Evolutionary conservation across 495 filamentous ascomycete genomes (phyloP).

Genomic region (Xylaria curta): DNA sequence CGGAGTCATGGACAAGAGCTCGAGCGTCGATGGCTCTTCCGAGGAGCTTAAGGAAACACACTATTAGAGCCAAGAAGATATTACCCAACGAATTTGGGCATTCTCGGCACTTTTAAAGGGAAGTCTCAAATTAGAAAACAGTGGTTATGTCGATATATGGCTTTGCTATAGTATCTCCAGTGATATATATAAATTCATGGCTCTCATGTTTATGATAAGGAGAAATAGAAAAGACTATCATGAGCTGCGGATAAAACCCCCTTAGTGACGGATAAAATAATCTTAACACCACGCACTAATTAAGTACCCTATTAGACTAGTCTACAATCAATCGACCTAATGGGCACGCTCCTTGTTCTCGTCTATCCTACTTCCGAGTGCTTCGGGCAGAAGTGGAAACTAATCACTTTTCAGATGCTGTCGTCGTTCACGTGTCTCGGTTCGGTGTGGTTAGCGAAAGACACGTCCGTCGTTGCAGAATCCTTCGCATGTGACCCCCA

Average conservation of each 20-base stretch:
- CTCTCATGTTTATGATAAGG: not conserved
- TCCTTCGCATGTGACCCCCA: not conserved
- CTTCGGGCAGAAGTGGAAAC: not conserved
- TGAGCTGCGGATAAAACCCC: not conserved
- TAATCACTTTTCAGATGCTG: not conserved
- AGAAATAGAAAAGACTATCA: not conserved
- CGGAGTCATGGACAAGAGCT: not conserved
- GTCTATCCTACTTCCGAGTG: not conserved
- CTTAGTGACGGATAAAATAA: not conserved
- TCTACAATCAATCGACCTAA: not conserved
- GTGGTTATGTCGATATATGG: not conserved
- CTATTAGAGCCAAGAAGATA: not conserved
- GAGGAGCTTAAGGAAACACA: not conserved
- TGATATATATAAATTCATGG: not conserved
- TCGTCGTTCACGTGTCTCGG: not conserved
- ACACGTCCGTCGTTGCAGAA: not conserved
- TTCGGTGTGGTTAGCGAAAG: not conserved
- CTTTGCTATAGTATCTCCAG: not conserved
- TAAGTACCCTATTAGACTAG: not conserved
- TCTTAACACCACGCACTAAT: not conserved
- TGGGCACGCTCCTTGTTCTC: not conserved
- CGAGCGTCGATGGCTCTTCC: not conserved
- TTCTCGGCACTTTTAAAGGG: not conserved
- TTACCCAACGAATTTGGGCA: not conserved
- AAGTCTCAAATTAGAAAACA: not conserved